Conservation (phyloP, 2,329 filamentous ascomycete genomes). For the Ophiosphaerella korrae region DNA sequence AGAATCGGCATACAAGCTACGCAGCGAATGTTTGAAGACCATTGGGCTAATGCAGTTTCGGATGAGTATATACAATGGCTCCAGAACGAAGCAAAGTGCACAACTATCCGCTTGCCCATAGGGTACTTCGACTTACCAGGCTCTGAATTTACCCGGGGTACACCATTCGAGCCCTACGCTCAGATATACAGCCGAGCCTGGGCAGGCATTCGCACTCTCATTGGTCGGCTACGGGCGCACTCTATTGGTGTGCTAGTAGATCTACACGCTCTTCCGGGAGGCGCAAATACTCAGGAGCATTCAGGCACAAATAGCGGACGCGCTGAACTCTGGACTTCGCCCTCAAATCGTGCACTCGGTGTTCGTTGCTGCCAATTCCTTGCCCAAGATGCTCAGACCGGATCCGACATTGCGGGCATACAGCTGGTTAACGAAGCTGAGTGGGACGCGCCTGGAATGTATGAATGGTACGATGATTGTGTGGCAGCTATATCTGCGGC, state of each 20-base stretch:
- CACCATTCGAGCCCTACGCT: slow-evolving; percentile 57
- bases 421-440: slow-evolving; percentile 64
- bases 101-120: slow-evolving; percentile 64
- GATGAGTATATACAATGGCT: slow-evolving; percentile 61
- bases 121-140: slow-evolving; percentile 63
- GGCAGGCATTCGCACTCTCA: slow-evolving; percentile 55
- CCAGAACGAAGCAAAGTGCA: slow-evolving; percentile 58
- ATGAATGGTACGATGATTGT: slow-evolving; percentile 61
- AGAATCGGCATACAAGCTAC: slow-evolving; percentile 56
- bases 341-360: slow-evolving; percentile 52
- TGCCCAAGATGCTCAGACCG: slow-evolving; percentile 51
- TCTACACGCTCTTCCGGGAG: slow-evolving; percentile 63
- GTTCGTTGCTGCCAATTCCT: slow-evolving; percentile 58
- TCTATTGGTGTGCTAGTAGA: slow-evolving; percentile 65
- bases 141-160: slow-evolving; percentile 55
- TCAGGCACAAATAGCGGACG: slow-evolving; percentile 60
- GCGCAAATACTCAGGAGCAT: slow-evolving; percentile 61
- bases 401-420: slow-evolving; percentile 58
- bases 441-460: slow-evolving; percentile 58
- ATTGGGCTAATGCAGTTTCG: slow-evolving; percentile 59
- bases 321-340: slow-evolving; percentile 58
- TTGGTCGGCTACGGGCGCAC: slow-evolving; percentile 51
- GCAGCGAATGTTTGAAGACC: slow-evolving; percentile 57
- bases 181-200: slow-evolving; percentile 61
- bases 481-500: slow-evolving; percentile 54